Evolutionary conservation across 192 early-diverging fungal species (phyloP), one percentile per base, ranked within the genome.

Genomic region (Lunasporangiospora selenospora): DNA sequence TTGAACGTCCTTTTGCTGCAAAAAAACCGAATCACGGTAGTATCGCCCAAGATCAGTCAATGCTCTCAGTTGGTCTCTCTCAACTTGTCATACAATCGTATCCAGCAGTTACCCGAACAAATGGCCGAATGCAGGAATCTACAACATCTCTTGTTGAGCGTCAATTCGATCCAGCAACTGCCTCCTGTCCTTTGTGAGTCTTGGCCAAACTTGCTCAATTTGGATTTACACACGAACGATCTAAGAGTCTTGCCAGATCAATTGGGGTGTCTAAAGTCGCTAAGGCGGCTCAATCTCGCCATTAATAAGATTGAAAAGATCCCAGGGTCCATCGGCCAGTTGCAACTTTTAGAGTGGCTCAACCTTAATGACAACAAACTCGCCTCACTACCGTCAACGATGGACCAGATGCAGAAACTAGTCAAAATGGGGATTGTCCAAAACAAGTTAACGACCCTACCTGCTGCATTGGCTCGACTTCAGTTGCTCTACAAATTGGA

Each of bases 291-390:
- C 1, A 82, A 82, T 40, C 31, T 82, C 23, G 80, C 80, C 6
- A 82, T 82, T 62, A 82, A 82, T 55, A 59, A 64, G 18, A 62
- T 82, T 18, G 36, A 37, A 0, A 48, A 58, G 5, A 41, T 82
- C 29, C 80, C 80, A 10, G 16, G 31, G 0, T 57, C 67, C n/a
- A 71, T 82, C 26, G 77, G 77, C 6, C 53, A 64, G 19, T 42
- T 77, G 1, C 34, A 16, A 9, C 47, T 61, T 0, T 34, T 83
- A 6, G 79, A 83, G 38, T 83, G 78, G 81, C 50, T 83, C 3
- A 83, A 80, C 21, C 32, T 83, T 3, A 83, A 83, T 33, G 81
- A 83, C 45, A 83, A 83, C 49, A 54, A 69, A 23, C 32, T 83
- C 31, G 33, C 37, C 2, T 46, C 44, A 0, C 42, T 83, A 1